Base-by-base conservation (phyloP, 2,329 filamentous ascomycete species). In the Zalaria obscura region DNA sequence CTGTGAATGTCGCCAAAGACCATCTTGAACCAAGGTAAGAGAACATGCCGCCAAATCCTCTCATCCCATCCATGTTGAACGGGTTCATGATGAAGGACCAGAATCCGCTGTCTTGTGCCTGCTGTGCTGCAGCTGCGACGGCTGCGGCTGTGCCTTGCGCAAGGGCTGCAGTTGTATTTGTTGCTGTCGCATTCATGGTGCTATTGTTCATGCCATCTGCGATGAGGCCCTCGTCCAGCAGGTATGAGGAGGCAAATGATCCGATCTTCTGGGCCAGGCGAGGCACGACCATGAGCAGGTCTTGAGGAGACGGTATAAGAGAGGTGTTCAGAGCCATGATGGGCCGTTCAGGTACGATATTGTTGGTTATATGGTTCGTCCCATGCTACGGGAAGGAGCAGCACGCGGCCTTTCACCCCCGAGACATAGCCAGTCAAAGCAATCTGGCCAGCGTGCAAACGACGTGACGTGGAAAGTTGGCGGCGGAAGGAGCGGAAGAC, bases 21-120 rank as follows among this genome's bases (percentile, higher is more conserved):
- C 91, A 96, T 60, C 83, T 83, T 61, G 85, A 93, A 1, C 84
- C 93, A 35, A 87, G 71, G 61, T 96, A 98, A 52, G 78, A 83
- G 61, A 96, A 88, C 44, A 96, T 77, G 46, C 84, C 87, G 36
- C 85, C 83, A 35, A 95, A 69, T 35, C 83, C 86, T 55, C 80
- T 76, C 49, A 74, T 53, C 4, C 66, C 64, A 44, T 70, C 65
- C 39, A 73, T 62, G 42, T 68, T 58, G 44, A 69, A 63, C n/a
- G 47, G 36, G 10, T 34, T 29, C 25, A 34, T 47, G 33, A 46
- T 25, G 33, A 36, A 45, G 5, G 46, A 45, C 11, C 42, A 33
- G 18, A 43, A 36, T 52, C 58, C 44, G 7, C n/a, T 11, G 2
- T 27, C 35, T 5, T 28, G 6, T n/a, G 18, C 18, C n/a, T 25